Evolutionary conservation across 1,284 basidiomycete species (phyloP).

Genomic region (Ganoderma resinaceum): DNA sequence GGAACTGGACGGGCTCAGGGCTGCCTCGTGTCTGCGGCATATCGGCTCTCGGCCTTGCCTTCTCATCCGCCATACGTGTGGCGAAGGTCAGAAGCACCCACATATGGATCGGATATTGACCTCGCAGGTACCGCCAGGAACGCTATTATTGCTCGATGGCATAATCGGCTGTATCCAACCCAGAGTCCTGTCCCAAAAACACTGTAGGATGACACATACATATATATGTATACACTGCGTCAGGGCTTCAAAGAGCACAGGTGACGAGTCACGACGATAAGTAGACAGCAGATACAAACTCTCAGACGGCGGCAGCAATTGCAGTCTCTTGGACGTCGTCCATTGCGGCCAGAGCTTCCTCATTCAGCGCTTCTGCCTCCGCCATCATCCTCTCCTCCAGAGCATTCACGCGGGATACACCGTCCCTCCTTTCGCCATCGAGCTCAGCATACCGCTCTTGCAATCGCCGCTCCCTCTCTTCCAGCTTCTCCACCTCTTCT

Average conservation of each 20-base stretch:
- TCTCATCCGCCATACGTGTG: conserved; percentile 18
- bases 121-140: conserved; percentile 14
- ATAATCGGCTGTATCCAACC: background rate
- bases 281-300: background rate
- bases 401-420: conserved; percentile 62
- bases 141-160: background rate
- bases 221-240: background rate
- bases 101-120: background rate
- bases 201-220: background rate
- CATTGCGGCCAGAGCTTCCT: conserved; percentile 70
- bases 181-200: background rate
- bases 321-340: conserved; percentile 43
- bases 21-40: conserved; percentile 29
- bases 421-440: conserved; percentile 73
- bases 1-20: background rate
- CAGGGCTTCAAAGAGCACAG: background rate
- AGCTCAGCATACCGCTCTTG: conserved; percentile 88
- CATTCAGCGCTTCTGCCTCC: conserved; percentile 85
- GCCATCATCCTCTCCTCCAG: conserved; percentile 81
- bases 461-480: conserved; percentile 76
- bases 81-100: conserved; percentile 15
- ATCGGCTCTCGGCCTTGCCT: conserved; percentile 19
- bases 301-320: conserved; percentile 12
- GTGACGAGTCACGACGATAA: background rate
- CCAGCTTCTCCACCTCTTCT: conserved; percentile 85